A percentile compares a stretch with the other conserved stretches of the same genome.
Evolutionary conservation across 345 rosid genomes (phyloP).

Genomic region (Heritiera littoralis): DNA sequence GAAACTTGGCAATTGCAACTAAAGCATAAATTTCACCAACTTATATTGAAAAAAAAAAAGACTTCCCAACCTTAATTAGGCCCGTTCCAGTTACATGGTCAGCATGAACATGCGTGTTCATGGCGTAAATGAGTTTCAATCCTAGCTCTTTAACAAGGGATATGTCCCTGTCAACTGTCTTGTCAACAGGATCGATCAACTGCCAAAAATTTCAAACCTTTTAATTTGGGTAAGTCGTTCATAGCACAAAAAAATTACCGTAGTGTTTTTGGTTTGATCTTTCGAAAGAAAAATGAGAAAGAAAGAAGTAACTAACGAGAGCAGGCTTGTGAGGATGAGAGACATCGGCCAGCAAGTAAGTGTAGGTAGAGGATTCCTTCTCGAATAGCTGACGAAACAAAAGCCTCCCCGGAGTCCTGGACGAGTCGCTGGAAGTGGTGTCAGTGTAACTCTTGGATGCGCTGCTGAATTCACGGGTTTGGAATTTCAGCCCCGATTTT

Average conservation of each 20-base stretch:
- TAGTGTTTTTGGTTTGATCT: neutral
- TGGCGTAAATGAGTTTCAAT: neutral
- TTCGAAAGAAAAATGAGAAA: neutral
- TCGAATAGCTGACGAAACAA: constrained; percentile 1
- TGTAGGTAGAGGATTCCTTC: constrained; percentile 7
- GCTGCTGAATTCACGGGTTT: neutral
- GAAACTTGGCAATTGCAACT: neutral
- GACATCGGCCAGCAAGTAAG: neutral
- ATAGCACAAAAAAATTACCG: neutral
- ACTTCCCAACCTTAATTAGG: neutral
- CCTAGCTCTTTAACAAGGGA: constrained; percentile 5
- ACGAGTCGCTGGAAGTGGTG: neutral
- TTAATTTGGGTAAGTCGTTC: neutral
- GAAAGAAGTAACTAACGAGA: neutral
- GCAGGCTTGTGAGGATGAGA: neutral
- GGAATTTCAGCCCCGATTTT: neutral
- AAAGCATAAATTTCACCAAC: neutral
- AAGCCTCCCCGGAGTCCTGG: neutral
- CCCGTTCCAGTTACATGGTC: constrained; percentile 1
- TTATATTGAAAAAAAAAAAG: neutral
- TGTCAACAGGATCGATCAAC: constrained; percentile 6
- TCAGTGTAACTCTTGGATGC: neutral
- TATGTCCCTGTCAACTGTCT: constrained; percentile 4
- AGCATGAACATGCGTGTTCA: constrained; percentile 1
- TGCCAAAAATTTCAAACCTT: neutral